Base-by-base conservation (phyloP, 306 rosid species). In the Canavalia ensiformis region DNA sequence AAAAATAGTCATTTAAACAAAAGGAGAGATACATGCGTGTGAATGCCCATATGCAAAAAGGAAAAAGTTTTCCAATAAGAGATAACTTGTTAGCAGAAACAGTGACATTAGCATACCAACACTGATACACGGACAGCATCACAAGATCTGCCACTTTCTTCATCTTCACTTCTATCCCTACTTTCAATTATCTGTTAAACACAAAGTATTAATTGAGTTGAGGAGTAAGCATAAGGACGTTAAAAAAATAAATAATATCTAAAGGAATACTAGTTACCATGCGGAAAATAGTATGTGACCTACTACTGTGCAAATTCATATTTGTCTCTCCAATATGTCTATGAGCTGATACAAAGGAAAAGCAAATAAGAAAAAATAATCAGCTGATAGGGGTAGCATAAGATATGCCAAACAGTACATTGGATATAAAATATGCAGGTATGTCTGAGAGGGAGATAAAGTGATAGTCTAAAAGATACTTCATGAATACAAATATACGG, bases 81-180 rank as follows among this genome's bases (percentile, higher is more conserved):
- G 75, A 81, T 8, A 55, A 74, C 25, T 11, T 66, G 18, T 12
- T 62, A 10, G 33, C 35, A 73, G 59, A 10, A 67, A 42, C 37
- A 74, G 65, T 74, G 81, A 82, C 92, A 37, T 81, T 71, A 76
- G 83, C 95, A 44, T 83, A 95, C 98, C 97, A 93, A 75, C 82
- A 93, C 98, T 66, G 99, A 95, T 67, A 95, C 98, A 68, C 99
- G 97, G 29, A 93, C 99, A 66, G 97, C 97, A 85, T 95, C 99
- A 82, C 92, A 89, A 74, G 92, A 89, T 73, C 60, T 88, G 59
- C 56, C 87, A 68, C 50, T 55, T 77, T 76, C 91, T 88, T 86
- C 94, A 82, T 88, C 92, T 85, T 86, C 91, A 8, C 81, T 86
- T 91, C 92, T 90, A 77, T 90, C 92, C 62, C 94, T 88, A 79